Base-by-base conservation (phyloP, 2,329 filamentous ascomycete species). In the Teratosphaeria gauchensis region DNA sequence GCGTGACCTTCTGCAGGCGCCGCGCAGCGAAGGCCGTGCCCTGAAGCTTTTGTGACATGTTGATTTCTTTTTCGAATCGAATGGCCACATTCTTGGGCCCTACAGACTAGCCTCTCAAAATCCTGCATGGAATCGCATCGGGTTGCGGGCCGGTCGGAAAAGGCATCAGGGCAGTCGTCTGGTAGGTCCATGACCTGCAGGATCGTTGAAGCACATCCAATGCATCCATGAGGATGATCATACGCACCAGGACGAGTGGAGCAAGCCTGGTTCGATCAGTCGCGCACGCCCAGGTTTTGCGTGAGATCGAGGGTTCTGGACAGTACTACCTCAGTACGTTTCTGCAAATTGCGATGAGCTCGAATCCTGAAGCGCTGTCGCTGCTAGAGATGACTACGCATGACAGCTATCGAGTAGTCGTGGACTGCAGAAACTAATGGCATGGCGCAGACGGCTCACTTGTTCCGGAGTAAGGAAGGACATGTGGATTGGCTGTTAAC, bases 71-170 rank as follows among this genome's bases (percentile, higher is more conserved):
- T 55, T 60, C 63, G 56, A 52, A 55, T 30, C 53, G 51, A 56
- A 51, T 53, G 62, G 63, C 58, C 63, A 54, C 56, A 59, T 64
- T 55, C 59, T 60, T 63, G 63, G 65, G 64, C 63, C 58, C 61
- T 61, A 59, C 62, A 58, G 53, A 33, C 61, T 67, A 64, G 65
- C 62, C 58, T 62, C 58, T 61, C 62, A 56, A 61, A 58, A 56
- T 63, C 65, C 64, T 69, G 67, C 67, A 65, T 62, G 57, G 56
- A 56, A 48, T 58, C 61, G 61, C 63, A 63, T 62, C 67, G 68
- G 66, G 58, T 61, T 42, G 56, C 67, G 68, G 67, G 59, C 68
- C 68, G 66, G 63, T 63, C 68, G 66, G 66, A 60, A 62, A 63
- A 63, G 64, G 61, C 60, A 61, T 59, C 66, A 69, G 67, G 67